Base-by-base conservation (phyloP, 768 basidiomycete species). In the Mrakia gelida region DNA sequence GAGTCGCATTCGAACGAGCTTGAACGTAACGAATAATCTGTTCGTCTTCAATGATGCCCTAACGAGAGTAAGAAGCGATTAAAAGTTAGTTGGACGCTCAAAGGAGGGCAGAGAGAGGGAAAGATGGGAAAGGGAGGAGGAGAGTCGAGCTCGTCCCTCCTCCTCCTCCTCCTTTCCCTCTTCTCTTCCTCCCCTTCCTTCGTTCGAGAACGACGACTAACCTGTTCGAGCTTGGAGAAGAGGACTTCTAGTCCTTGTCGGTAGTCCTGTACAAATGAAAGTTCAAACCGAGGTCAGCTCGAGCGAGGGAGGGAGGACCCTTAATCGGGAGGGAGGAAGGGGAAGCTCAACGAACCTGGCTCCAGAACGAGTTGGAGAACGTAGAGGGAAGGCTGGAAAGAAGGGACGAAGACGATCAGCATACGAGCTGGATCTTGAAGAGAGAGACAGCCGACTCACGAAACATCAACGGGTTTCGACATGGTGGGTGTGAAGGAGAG, bases 151-250 rank as follows among this genome's bases (percentile, higher is more conserved):
- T n/a, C 28, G 73, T 41, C 43, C 41, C 16, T 30, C 43, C 28
- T 71, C 41, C 16, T 30, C 43, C 28, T 71, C 21, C 15, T 30
- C 23, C 41, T 43, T 21, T 41, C 43, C 28, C n/a, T 41, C n/a
- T 38, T 18, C 45, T 45, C 43, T 26, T n/a, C 71, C n/a, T 41
- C 49, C 18, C 49, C 49, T 52, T 52, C 49, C 3, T 18, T 16
- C 4, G 11, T 18, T 15, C 15, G 18, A 21, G 15, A 52, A 16
- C n/a, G 49, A 72, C 10, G n/a, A 52, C 73, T 28, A 13, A 78
- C 77, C 77, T 78, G 77, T 28, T 78, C 77, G 38, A 78, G 73
- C 54, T 78, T 78, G 45, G 28, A 0, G 32, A 75, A 78, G 54
- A 78, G 59, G 26, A 78, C 67, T 52, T 78, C 63, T 26, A 73